Percentiles rank a stretch among this genome's conserved stretches.
These are phyloP conservation scores for Saturnispora gosingensis DNA, from an alignment of 805 yeast species.

Conservation along the genomic window DNA sequence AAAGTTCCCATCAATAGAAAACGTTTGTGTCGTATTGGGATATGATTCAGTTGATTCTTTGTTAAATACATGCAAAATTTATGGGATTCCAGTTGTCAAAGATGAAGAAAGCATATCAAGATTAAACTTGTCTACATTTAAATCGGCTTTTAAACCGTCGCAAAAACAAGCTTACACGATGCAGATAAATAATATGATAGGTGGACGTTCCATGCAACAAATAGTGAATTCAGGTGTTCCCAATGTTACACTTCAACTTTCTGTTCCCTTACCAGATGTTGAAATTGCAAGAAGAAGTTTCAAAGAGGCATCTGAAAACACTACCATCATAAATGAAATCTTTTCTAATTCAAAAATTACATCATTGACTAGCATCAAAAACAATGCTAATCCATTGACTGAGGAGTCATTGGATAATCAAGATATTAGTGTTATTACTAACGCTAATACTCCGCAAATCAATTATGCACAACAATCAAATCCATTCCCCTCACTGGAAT, in stretches of 20 bases:
- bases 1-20: slow-evolving; percentile 41
- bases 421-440: not conserved
- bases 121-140: slow-evolving; percentile 37
- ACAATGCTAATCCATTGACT: not conserved
- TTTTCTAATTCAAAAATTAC: slow-evolving; percentile 1
- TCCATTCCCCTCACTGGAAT: not conserved
- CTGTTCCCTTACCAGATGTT: slow-evolving; percentile 12
- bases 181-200: slow-evolving; percentile 33
- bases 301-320: slow-evolving; percentile 12
- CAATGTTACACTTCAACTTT: slow-evolving; percentile 15
- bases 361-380: not conserved
- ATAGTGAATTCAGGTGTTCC: slow-evolving; percentile 33
- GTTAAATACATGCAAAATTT: slow-evolving; percentile 49
- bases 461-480: not conserved
- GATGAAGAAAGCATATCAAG: slow-evolving; percentile 24
- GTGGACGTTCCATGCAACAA: slow-evolving; percentile 21
- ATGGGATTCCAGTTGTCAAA: slow-evolving; percentile 39
- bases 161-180: slow-evolving; percentile 39
- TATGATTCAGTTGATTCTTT: slow-evolving; percentile 56
- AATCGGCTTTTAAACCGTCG: slow-evolving; percentile 23
- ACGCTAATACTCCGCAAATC: not conserved
- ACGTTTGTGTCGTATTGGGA: slow-evolving; percentile 45
- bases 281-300: slow-evolving; percentile 18
- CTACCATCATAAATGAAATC: slow-evolving; percentile 6
- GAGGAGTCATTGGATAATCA: not conserved